phyloP scores from a whole-genome alignment of 257 asterid species.

The Knoxia roxburghii region DNA sequence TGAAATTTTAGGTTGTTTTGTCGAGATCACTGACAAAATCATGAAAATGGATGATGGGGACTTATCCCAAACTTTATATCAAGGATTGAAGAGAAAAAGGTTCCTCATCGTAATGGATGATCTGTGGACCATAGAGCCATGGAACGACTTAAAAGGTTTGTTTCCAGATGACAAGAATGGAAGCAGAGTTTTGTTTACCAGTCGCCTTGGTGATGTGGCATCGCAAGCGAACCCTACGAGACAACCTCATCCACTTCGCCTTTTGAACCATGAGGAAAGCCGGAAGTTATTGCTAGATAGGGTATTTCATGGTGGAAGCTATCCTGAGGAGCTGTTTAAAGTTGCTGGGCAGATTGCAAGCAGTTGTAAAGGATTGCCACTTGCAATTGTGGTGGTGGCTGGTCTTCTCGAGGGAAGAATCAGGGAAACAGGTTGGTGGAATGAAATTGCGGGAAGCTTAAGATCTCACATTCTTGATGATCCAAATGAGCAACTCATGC shows the following conservation, averaged over 20 bases:
- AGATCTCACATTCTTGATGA: background rate
- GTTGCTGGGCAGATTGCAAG: no score
- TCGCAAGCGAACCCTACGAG: no score
- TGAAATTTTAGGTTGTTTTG: constrained; percentile 6
- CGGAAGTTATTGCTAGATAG: no score
- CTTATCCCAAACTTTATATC: background rate
- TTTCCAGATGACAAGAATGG: no score
- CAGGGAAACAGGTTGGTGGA: background rate
- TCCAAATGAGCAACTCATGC: background rate
- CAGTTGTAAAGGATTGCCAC: no score
- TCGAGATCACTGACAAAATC: background rate
- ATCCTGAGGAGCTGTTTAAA: no score
- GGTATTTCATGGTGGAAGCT: no score
- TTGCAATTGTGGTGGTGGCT: background rate
- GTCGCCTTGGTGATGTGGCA: background rate
- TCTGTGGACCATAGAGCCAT: no score
- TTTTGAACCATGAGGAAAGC: no score
- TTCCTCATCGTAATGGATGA: constrained; percentile 3
- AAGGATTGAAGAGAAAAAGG: background rate
- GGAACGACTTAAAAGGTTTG: no score
- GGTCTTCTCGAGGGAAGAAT: background rate
- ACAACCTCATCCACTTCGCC: no score
- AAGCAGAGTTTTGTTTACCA: constrained; percentile 15
- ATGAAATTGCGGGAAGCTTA: background rate
- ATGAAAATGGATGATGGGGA: background rate